Evolutionary conservation across 31 red algal species (phyloP).

Genomic region (Asparagopsis taxiformis): DNA sequence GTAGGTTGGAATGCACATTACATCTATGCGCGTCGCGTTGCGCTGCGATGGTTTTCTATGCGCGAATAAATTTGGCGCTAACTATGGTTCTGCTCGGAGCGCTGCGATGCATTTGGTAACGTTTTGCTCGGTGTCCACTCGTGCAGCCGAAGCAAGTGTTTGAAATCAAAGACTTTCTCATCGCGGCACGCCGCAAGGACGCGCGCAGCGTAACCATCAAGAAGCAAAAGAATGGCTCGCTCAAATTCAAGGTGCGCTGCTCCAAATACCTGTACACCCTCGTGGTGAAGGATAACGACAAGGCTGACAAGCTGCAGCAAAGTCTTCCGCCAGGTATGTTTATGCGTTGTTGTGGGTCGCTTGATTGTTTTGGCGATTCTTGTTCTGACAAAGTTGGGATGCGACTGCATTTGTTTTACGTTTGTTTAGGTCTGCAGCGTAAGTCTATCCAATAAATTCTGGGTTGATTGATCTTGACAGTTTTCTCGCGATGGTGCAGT

Average conservation of each 20-base stretch:
- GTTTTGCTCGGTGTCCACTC: too few species aligned
- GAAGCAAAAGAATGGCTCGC: conserved; percentile 71
- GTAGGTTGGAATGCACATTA: too few species aligned
- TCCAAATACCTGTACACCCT: conserved; percentile 95
- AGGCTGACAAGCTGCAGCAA: conserved; percentile 88
- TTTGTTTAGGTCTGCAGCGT: not conserved
- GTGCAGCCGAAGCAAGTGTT: conserved; percentile 93
- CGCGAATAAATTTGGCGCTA: too few species aligned
- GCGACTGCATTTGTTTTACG: too few species aligned
- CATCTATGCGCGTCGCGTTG: too few species aligned
- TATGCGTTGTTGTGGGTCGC: not conserved
- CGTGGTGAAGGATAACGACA: conserved; percentile 83
- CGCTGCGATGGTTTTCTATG: too few species aligned
- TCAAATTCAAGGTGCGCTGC: conserved; percentile 99
- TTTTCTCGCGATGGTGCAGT: too few species aligned
- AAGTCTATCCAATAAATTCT: conserved; percentile 4
- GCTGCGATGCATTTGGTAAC: too few species aligned
- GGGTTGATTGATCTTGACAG: too few species aligned
- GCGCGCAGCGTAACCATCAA: conserved; percentile 89
- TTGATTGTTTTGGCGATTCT: not conserved
- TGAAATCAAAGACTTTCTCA: conserved; percentile 91
- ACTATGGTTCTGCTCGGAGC: too few species aligned
- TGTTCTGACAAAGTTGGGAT: too few species aligned
- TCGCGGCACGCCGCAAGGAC: conserved; percentile 78
- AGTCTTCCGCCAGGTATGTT: conserved; percentile 83